These are phyloP conservation scores for Mycena haematopus DNA, from an alignment of 768 basidiomycete genomes.

Conservation along the genomic window DNA sequence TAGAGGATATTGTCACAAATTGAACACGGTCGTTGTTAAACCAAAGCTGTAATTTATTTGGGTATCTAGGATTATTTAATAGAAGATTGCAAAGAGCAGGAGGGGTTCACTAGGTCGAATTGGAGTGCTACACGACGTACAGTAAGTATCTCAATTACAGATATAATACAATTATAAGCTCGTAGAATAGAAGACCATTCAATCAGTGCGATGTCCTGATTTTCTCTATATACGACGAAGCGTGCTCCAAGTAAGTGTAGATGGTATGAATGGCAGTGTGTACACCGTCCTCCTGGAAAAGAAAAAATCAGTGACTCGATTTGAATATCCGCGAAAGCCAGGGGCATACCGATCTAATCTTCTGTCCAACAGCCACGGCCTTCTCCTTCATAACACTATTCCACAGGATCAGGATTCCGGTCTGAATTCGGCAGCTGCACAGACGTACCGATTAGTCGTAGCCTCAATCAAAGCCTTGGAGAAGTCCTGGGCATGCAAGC, in stretches of 20 bases:
- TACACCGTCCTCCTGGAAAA: conserved; percentile 60
- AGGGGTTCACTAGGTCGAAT: too few relatives aligned
- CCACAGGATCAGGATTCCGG: conserved; percentile 2
- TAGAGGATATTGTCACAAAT: conserved; percentile 66
- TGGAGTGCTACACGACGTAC: conserved; percentile 4
- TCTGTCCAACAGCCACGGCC: conserved; percentile 50
- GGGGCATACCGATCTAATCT: conserved; percentile 43
- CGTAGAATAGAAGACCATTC: conserved; percentile 30
- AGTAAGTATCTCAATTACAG: background rate
- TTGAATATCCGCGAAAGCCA: background rate
- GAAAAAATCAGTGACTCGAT: background rate
- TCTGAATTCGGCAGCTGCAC: conserved; percentile 27
- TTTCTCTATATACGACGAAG: conserved; percentile 22
- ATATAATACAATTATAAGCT: background rate
- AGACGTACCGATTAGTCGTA: conserved; percentile 55
- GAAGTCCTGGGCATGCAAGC: conserved; percentile 53
- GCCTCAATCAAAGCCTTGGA: conserved; percentile 61
- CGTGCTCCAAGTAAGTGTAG: conserved; percentile 53
- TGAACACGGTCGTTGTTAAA: conserved; percentile 44
- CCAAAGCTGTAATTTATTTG: conserved; percentile 44
- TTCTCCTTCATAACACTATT: conserved; percentile 65
- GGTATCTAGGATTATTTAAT: background rate
- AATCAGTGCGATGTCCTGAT: conserved; percentile 33
- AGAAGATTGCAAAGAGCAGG: too few relatives aligned
- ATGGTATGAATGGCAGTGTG: conserved; percentile 61